These are phyloP conservation scores for Boletus rubroflammeus DNA, from an alignment of 768 basidiomycete genomes.

Conservation along the genomic window DNA sequence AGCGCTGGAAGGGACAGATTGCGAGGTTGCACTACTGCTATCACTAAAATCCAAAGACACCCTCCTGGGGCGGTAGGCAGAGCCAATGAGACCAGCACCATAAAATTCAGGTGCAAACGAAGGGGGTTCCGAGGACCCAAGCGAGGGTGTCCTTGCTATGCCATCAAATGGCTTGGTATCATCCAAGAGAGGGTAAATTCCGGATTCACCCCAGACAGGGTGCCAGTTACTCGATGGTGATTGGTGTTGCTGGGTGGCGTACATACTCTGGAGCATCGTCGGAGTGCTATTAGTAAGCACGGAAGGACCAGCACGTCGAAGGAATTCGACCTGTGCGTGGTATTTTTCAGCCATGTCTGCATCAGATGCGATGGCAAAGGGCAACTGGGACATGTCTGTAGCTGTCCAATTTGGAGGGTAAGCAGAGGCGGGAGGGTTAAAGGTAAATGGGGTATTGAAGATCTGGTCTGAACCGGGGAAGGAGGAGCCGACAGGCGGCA, in stretches of 20 bases:
- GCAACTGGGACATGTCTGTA: conserved; percentile 20
- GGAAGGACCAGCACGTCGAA: conserved; percentile 33
- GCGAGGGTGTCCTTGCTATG: conserved; percentile 17
- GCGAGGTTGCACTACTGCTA: conserved; percentile 40
- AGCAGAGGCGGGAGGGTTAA: conserved; percentile 20
- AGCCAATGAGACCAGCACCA: conserved; percentile 15
- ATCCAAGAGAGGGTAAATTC: conserved; percentile 22
- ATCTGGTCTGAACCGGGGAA: conserved; percentile 27
- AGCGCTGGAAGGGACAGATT: conserved; percentile 51
- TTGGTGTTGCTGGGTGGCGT: conserved; percentile 16
- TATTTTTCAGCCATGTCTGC: conserved; percentile 48
- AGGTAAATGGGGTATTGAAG: conserved; percentile 31
- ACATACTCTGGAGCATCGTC: conserved; percentile 13
- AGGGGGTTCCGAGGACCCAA: conserved; percentile 20
- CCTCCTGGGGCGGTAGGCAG: conserved; percentile 30
- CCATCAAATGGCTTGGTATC: conserved; percentile 29
- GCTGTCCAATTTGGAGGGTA: conserved; percentile 17
- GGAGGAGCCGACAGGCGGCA: conserved; percentile 26
- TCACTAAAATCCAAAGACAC: conserved; percentile 41
- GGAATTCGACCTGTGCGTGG: conserved; percentile 42
- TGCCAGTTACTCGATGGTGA: conserved; percentile 21
- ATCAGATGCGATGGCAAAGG: conserved; percentile 20
- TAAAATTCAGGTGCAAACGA: conserved; percentile 24
- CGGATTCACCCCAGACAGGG: conserved; percentile 26
- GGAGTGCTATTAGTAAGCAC: conserved; percentile 4